Base-by-base conservation (phyloP, 768 basidiomycete species). In the Hortiboletus campestris region DNA sequence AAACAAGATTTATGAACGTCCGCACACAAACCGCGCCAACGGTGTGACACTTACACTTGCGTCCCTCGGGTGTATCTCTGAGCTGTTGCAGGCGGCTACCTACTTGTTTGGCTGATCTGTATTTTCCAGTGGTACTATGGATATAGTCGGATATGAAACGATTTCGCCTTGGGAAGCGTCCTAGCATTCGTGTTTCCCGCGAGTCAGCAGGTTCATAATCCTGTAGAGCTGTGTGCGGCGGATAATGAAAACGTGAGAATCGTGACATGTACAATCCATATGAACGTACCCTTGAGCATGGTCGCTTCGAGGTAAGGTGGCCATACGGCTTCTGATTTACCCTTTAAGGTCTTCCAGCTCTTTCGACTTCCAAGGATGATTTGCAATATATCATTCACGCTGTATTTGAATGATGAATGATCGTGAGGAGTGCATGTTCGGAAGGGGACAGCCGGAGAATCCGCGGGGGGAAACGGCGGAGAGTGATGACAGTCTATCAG, bases 71-170 rank as follows among this genome's bases (percentile, higher is more conserved):
- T 3, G 86, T 86, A 68, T 91, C 88, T 61, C 87, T 75, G 49
- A 91, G 79, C 64, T 90, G 88, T 66, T 91, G 89, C 32, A 91
- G 75, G 52, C 89, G 86, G 64, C 86, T 88, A 54, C 89, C 88
- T 45, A 91, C 88, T 70, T 90, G 88, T 68, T 90, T 90, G 22
- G 88, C 81, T 9, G 86, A 85, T 56, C 89, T 79, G 57, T 79
- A 76, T 67, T 85, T 84, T 22, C 88, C 86, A 0, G 89, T 91
- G 58, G 78, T 80, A 35, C 77, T 75, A 65, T 76, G 83, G 66
- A 91, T 89, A 72, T 86, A 84, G 60, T 91, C 86, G 49, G 88
- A 87, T 58, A 90, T 87, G 71, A 89, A 91, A 45, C 85, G 80
- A 71, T 91, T 91, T 54, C 89, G 78, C 79, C 87, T 83, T 36